Percentiles rank a stretch among this genome's conserved stretches.
Evolutionary conservation across 1,284 basidiomycete genomes (phyloP).

Genomic region (Ceratobasidium theobromae): DNA sequence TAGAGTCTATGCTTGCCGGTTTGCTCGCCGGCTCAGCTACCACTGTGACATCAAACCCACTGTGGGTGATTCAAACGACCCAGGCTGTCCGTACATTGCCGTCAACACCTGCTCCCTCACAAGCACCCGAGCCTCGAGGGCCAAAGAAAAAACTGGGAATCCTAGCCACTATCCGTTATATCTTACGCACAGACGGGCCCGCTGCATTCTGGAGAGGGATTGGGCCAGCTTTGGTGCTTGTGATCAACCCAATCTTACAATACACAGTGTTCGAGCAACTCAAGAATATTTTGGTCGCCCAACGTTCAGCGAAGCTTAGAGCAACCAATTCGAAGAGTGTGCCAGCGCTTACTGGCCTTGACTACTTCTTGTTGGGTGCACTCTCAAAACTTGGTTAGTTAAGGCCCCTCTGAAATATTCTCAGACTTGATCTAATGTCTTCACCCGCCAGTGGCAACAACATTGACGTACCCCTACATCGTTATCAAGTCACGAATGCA

Average conservation of each 20-base stretch:
- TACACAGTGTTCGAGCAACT: slow-evolving; percentile 88
- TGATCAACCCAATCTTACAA: slow-evolving; percentile 91
- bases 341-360: slow-evolving; percentile 69
- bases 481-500: slow-evolving; percentile 84
- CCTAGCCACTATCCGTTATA: slow-evolving; percentile 67
- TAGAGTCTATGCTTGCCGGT: slow-evolving; percentile 89
- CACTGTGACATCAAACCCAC: slow-evolving; percentile 88
- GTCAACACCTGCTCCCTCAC: slow-evolving; percentile 26
- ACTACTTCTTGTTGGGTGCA: slow-evolving; percentile 87
- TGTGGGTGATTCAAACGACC: slow-evolving; percentile 94
- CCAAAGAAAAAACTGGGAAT: slow-evolving; percentile 61
- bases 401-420: slow-evolving; percentile 5
- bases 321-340: slow-evolving; percentile 44
- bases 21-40: slow-evolving; percentile 90
- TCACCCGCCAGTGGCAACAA: slow-evolving; percentile 62
- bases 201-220: slow-evolving; percentile 93
- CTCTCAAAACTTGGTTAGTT: slow-evolving; percentile 77
- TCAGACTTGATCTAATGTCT: slow-evolving; percentile 13
- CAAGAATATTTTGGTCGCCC: slow-evolving; percentile 71
- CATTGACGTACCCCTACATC: slow-evolving; percentile 77
- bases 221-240: slow-evolving; percentile 89
- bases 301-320: slow-evolving; percentile 57
- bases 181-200: slow-evolving; percentile 76
- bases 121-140: slow-evolving; percentile 41
- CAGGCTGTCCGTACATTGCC: slow-evolving; percentile 72